Conservation (phyloP, 2,329 filamentous ascomycete species). For the Alternaria dauci region DNA sequence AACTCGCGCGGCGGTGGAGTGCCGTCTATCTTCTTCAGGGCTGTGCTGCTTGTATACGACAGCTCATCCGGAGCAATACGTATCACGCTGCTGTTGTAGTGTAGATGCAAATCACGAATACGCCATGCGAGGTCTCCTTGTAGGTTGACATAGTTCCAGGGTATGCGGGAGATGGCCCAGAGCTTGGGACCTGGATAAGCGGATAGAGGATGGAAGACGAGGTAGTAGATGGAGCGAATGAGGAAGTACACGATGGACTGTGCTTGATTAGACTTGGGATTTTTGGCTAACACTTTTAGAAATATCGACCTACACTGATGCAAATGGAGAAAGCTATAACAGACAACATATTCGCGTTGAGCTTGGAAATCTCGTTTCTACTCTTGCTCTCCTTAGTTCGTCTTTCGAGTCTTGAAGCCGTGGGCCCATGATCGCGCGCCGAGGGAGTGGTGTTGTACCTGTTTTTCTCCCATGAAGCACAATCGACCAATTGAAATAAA, state of each 20-base stretch:
- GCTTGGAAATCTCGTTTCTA: not conserved
- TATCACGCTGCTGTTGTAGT: slow-evolving; percentile 7
- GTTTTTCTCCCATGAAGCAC: not conserved
- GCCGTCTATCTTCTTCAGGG: slow-evolving; percentile 10
- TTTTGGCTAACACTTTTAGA: not conserved
- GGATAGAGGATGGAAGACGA: slow-evolving; percentile 7
- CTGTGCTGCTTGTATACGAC: slow-evolving; percentile 1
- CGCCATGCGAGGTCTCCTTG: slow-evolving; percentile 2
- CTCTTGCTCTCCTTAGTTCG: not conserved
- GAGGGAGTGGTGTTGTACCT: not conserved
- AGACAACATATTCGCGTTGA: not conserved
- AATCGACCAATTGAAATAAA: not conserved
- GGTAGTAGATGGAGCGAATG: slow-evolving; percentile 6
- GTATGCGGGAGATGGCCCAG: slow-evolving; percentile 11
- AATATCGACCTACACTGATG: not conserved
- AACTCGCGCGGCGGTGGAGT: slow-evolving; percentile 15
- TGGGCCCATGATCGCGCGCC: not conserved
- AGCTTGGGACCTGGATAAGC: slow-evolving; percentile 17
- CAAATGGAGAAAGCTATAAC: not conserved
- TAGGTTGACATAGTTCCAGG: slow-evolving; percentile 6
- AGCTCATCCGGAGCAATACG: slow-evolving; percentile 12
- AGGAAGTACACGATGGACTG: not conserved
- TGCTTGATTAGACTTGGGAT: not conserved
- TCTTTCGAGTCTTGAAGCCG: not conserved
- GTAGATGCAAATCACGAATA: slow-evolving; percentile 7